Conservation (phyloP, 1,284 basidiomycete species). For the Ganoderma meredithae region DNA sequence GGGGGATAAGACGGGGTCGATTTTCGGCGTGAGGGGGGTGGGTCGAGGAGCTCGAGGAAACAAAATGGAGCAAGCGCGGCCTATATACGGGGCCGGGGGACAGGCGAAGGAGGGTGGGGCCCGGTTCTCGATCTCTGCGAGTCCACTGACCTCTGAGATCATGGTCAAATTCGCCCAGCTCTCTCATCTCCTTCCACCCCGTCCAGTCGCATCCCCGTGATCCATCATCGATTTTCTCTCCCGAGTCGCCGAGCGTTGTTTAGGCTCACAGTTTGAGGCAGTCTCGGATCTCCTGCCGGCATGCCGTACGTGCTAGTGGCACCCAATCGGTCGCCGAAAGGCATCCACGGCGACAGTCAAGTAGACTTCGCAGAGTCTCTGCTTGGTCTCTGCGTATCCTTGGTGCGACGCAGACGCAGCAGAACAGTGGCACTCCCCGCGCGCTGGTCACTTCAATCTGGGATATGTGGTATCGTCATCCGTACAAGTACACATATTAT, state of each 20-base stretch:
- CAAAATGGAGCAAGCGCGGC: constrained; percentile 6
- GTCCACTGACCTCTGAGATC: not conserved
- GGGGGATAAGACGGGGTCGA: constrained; percentile 40
- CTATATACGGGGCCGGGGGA: constrained; percentile 13
- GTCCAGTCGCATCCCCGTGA: constrained; percentile 1
- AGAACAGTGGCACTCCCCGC: not conserved
- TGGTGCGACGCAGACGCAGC: not conserved
- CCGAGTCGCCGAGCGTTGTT: constrained; percentile 1
- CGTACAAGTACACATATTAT: constrained; percentile 30
- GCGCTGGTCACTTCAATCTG: not conserved
- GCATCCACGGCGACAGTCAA: not conserved
- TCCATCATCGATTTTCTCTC: constrained; percentile 25
- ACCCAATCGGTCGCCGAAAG: not conserved
- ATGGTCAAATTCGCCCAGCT: not conserved
- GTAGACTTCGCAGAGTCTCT: too few species aligned
- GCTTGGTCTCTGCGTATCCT: not conserved
- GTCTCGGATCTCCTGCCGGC: constrained; percentile 13
- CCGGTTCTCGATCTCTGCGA: not conserved
- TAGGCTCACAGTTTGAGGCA: not conserved
- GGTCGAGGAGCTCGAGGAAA: constrained; percentile 6
- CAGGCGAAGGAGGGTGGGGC: not conserved
- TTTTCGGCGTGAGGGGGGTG: constrained; percentile 17
- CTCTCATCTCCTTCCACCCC: not conserved
- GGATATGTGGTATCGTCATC: constrained; percentile 22
- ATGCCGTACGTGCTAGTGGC: not conserved